Percentiles rank a stretch among this genome's conserved stretches.
These are phyloP conservation scores for Pythium grandisporangium DNA, from an alignment of 352 stramenopile genomes.

Conservation along the genomic window DNA sequence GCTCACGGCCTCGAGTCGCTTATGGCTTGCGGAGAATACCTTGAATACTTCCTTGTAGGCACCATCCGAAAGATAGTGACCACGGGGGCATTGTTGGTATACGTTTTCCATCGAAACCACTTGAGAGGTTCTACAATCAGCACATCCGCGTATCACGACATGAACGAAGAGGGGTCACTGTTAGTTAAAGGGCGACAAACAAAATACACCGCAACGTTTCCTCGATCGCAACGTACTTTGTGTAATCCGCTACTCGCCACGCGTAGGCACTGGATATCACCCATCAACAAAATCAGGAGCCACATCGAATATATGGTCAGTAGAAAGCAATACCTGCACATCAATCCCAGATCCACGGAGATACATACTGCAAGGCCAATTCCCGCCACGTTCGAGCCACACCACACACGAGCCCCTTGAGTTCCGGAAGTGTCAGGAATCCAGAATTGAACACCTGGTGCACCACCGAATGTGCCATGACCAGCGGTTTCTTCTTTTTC, in stretches of 20 bases:
- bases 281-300: no score
- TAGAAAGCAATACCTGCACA: no score
- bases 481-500: conserved; percentile 5
- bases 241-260: conserved; percentile 18
- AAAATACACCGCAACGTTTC: not conserved
- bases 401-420: conserved; percentile 9
- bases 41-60: conserved; percentile 88
- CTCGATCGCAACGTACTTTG: conserved; percentile 6
- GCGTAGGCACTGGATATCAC: conserved; percentile 13
- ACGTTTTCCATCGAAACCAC: conserved; percentile 28
- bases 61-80: conserved; percentile 73
- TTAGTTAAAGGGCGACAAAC: conserved; percentile 3
- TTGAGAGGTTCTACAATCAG: conserved; percentile 24
- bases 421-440: conserved; percentile 8
- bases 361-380: conserved; percentile 14
- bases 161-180: no score
- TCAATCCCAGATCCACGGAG: no score
- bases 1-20: conserved; percentile 68
- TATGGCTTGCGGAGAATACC: conserved; percentile 50
- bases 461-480: conserved; percentile 7
- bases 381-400: conserved; percentile 15
- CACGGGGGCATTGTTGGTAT: conserved; percentile 44
- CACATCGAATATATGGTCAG: no score
- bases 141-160: no score
- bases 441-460: conserved; percentile 9